Base-by-base conservation (phyloP, 805 yeast species). In the Saccharomycopsis lassenensis region DNA sequence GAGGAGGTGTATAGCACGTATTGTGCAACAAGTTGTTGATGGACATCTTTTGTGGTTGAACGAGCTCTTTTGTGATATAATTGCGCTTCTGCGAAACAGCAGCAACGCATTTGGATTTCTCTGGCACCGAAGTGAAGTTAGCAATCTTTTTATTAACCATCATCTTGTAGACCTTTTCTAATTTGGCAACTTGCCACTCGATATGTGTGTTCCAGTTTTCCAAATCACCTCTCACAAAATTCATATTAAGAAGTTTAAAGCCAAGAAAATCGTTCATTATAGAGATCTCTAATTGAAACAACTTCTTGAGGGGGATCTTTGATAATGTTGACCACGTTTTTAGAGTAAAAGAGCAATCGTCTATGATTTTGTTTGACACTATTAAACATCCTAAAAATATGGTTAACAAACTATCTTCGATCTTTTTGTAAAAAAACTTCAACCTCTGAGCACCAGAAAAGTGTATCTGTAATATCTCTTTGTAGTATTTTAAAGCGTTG, bases 311-410 rank as follows among this genome's bases (percentile, higher is more conserved):
- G 6, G 43, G 40, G 31, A 31, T 35, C 17, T 42, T 42, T 57
- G 59, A 39, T 52, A 63, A 27, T 49, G 50, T 20, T 14, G 50
- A 52, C 75, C 75, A 65, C 17, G 74, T 69, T 44, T 67, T 67
- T 46, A 65, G 54, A 2, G 73, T 66, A 42, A 66, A 69, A 28
- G 66, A 61, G 35, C 64, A 70, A 45, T 69, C 75, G 47, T 69
- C 70, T 40, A 52, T 57, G 16, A 63, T 52, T 49, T 69, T 69
- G 49, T 69, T 68, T 52, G 55, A 50, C 61, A 47, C 31, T 53
- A 54, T 52, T 39, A 54, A 38, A 12, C 54, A 41, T 7, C 47
- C 48, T 39, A 40, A 72, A 67, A 36, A 33, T 15, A 35, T 44
- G 5, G 37, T 27, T 7, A 37, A 18, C 7, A 37, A 4, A 18